Evolutionary conservation across 2,329 filamentous ascomycete genomes (phyloP), one percentile per base, ranked within the genome.

Genomic region (Alternaria sp.): DNA sequence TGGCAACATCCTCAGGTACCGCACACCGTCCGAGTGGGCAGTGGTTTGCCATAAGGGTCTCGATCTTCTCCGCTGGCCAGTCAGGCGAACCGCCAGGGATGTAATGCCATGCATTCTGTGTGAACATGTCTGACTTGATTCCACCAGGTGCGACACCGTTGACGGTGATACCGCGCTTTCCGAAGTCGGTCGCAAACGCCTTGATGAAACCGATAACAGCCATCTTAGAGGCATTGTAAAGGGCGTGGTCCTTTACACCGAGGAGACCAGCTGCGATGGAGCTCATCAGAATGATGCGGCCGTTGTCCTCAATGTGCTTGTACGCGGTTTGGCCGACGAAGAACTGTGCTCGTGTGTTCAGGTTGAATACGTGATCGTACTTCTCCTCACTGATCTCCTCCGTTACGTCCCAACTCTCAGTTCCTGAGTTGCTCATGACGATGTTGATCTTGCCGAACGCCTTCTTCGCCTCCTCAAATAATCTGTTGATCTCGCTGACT

Each of bases 101-200:
- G 66, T 84, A 83, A 57, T 80, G 79, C 77, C 81, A 81, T 25
- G 87, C 85, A 77, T 90, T 90, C 78, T 87, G 85, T 8, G 89
- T 84, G 81, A 90, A 93, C 90, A 93, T 93, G 78, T 93, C 91
- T 44, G 85, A 89, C 85, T 91, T 90, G 81, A 92, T 89, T 45
- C 89, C 89, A 57, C 89, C 89, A 2, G 90, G 90, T 2, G 90
- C 90, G 48, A 92, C 88, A 66, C 88, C 89, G 71, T 92, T 92
- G 79, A 90, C 89, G 0, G 89, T 92, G 73, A 92, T 88, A 52
- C 87, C 85, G 71, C 86, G 85, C 70, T 83, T 84, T 59, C 90
- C 90, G 76, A 89, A 91, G 79, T 92, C 90, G 54, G 89, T 90
- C 8, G 89, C 87, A 72, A 92, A 91, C 27, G 86, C 85, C 79